Evolutionary conservation across 1,284 basidiomycete species (phyloP), one percentile per base, ranked within the genome.

Genomic region (Leccinum olivaceoglutinosum): DNA sequence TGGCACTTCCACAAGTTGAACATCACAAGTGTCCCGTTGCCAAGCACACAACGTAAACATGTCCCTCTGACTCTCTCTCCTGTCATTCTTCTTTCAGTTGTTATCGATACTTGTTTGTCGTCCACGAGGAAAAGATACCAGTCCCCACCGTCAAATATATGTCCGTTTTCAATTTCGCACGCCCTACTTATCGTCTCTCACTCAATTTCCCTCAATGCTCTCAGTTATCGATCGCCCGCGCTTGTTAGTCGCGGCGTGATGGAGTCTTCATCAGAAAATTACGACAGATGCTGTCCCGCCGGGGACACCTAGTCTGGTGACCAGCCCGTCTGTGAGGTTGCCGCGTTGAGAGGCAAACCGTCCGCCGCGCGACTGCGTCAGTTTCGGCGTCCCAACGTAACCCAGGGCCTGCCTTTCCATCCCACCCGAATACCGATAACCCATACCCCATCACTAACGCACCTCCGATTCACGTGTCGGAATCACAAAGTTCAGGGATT

Each of bases 381-480:
- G 39, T 8, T 12, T 36, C 58, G 5, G 58, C 57, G 2, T 44
- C 59, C 21, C 64, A 59, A 39, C 29, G 44, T 46, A 29, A 54
- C 14, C 39, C 41, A 2, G 49, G 32, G 5, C 46, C 7, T 56
- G 54, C 59, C 16, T n/a, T 55, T 7, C 41, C 18, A 0, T 16
- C 51, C 16, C 62, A 58, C 3, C 4, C 54, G 2, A 67, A 57
- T 34, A 69, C 66, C 53, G 72, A 73, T 41, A 67, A 68, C 8
- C 71, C 71, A 59, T 73, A 69, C 56, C 58, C 60, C 14, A 46
- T 32, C 29, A 58, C 34, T 18, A 44, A 25, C 2, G 39, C 58
- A 2, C 65, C 62, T 38, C 67, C 46, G 21, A 61, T 38, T 14
- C 61, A 58, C 16, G 38, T 21, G 18, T 38, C 58, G 25, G 46